These are phyloP conservation scores for Amniculicola lignicola DNA, from an alignment of 495 filamentous ascomycete genomes.

Conservation along the genomic window DNA sequence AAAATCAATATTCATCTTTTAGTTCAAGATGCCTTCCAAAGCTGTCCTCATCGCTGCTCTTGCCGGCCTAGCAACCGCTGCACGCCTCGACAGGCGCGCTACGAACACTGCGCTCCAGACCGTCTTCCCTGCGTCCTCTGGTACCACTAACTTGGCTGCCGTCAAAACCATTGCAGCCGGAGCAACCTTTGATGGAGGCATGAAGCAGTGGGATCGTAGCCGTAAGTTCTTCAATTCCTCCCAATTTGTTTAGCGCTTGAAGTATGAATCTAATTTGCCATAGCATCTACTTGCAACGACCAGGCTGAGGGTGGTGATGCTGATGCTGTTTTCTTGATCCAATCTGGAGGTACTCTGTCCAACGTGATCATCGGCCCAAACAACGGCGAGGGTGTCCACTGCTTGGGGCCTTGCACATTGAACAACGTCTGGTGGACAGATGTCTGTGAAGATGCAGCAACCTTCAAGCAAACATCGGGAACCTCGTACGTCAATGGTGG, in stretches of 20 bases:
- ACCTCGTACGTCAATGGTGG: conserved; percentile 54
- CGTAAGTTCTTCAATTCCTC: conserved; percentile 32
- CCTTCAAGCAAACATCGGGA: conserved; percentile 42
- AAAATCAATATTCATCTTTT: too few species aligned
- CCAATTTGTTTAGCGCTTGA: conserved; percentile 34
- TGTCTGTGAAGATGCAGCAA: conserved; percentile 42
- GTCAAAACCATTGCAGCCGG: conserved; percentile 30
- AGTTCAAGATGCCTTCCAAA: conserved; percentile 3
- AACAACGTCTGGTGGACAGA: conserved; percentile 49
- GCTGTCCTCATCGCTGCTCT: conserved; percentile 13
- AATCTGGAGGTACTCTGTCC: conserved; percentile 44
- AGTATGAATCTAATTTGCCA: background rate
- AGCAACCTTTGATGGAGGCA: conserved; percentile 28
- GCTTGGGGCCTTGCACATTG: conserved; percentile 45
- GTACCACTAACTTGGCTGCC: conserved; percentile 23
- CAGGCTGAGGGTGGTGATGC: conserved; percentile 41
- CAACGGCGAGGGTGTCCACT: conserved; percentile 50
- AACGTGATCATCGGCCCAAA: conserved; percentile 49
- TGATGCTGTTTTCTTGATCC: conserved; percentile 45
- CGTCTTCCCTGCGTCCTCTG: conserved; percentile 13
- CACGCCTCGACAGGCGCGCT: too few species aligned
- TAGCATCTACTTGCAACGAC: conserved; percentile 37
- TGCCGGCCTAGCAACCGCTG: conserved; percentile 4
- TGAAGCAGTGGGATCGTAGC: conserved; percentile 31
- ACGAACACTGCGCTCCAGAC: conserved; percentile 29